A percentile compares a stretch with the other conserved stretches of the same genome.
Evolutionary conservation across 208 protist species (phyloP).

Genomic region (Acanthamoeba polyphaga): DNA sequence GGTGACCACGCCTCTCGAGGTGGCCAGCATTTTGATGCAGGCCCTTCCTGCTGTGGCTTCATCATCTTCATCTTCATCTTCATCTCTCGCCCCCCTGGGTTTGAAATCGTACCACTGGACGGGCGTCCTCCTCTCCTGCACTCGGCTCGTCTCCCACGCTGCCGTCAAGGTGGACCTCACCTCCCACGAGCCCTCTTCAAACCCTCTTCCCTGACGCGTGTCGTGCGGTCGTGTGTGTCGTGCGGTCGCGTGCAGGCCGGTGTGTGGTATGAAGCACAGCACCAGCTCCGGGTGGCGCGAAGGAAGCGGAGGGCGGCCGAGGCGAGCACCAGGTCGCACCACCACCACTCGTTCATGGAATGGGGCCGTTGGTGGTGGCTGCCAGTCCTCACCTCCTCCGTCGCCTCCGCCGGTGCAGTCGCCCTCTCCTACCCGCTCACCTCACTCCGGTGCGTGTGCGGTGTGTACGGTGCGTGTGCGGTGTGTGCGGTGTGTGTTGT

Average conservation of each 20-base stretch:
- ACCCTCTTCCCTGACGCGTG: background rate
- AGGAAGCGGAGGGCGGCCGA: background rate
- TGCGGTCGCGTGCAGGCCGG: background rate
- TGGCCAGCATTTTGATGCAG: background rate
- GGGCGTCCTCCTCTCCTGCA: background rate
- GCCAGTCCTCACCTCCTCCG: background rate
- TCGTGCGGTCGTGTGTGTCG: background rate
- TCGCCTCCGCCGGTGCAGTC: background rate
- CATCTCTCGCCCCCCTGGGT: background rate
- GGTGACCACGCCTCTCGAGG: background rate
- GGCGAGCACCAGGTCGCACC: background rate
- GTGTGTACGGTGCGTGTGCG: background rate
- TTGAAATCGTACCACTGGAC: background rate
- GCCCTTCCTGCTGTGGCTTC: background rate
- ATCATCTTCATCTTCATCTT: background rate
- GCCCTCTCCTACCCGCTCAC: slow-evolving; percentile 12
- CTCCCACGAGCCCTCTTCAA: background rate
- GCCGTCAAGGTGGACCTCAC: background rate
- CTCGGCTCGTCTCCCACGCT: background rate
- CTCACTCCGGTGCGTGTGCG: background rate
- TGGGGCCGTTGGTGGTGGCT: background rate
- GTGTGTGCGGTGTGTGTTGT: too few relatives aligned
- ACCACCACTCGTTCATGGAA: background rate
- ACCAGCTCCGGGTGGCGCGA: background rate
- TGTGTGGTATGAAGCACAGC: background rate